phyloP scores from a whole-genome alignment of 495 filamentous ascomycete species.

The Sordaria brevicollis region DNA sequence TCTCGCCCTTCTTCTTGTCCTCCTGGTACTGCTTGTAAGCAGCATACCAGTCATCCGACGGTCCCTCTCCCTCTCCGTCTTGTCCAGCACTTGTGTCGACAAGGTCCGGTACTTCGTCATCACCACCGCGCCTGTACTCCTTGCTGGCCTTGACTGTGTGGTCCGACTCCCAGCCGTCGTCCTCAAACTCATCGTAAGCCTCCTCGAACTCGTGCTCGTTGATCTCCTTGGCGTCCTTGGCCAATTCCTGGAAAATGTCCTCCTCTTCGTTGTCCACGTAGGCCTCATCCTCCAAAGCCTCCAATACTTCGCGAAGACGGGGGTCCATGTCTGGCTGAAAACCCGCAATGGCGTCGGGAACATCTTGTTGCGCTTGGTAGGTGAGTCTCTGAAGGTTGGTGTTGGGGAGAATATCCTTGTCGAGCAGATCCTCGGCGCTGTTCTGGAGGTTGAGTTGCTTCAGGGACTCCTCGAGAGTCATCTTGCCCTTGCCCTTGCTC shows the following conservation, averaged over 20 bases:
- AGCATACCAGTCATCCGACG: constrained; percentile 63
- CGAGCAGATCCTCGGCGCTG: constrained; percentile 48
- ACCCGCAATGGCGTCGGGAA: constrained; percentile 81
- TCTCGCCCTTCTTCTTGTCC: constrained; percentile 46
- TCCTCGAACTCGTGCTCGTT: constrained; percentile 43
- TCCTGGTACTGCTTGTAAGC: constrained; percentile 88
- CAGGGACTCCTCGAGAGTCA: constrained; percentile 71
- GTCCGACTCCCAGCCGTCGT: constrained; percentile 88
- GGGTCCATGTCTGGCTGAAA: constrained; percentile 99
- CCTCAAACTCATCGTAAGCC: constrained; percentile 37
- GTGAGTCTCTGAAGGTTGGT: constrained; percentile 61
- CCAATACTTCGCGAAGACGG: constrained; percentile 78
- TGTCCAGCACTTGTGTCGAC: constrained; percentile 30
- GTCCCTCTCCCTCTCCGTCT: constrained; percentile 29
- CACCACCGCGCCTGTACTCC: constrained; percentile 29
- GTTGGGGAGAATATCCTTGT: constrained; percentile 57
- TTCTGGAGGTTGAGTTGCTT: constrained; percentile 51
- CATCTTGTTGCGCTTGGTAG: constrained; percentile 88
- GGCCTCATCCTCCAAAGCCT: constrained; percentile 91
- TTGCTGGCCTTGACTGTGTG: constrained; percentile 66
- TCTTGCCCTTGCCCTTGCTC: constrained; percentile 54
- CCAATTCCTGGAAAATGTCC: constrained; percentile 70
- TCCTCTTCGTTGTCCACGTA: constrained; percentile 85
- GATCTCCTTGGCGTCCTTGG: constrained; percentile 58
- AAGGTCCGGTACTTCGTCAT: constrained; percentile 39